Evolutionary conservation across 2,329 filamentous ascomycete species (phyloP).

Genomic region (Hypoxylon sp.): DNA sequence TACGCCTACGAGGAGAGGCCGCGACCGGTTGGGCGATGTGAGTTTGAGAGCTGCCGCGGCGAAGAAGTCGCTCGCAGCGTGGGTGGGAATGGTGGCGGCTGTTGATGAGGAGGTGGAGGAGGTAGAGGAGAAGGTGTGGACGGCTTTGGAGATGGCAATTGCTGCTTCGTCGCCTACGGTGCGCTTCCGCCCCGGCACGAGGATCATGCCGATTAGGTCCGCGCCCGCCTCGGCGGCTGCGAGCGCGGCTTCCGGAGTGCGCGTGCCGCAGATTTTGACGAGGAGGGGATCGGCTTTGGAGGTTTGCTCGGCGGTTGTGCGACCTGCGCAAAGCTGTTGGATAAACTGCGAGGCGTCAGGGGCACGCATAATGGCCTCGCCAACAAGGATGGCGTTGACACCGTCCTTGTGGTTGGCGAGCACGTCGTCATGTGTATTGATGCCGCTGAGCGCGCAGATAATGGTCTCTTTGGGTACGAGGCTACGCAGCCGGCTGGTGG

Average conservation of each 20-base stretch:
- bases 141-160: conserved; percentile 80
- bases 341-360: conserved; percentile 87
- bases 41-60: conserved; percentile 63
- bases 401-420: conserved; percentile 88
- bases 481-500: conserved; percentile 87
- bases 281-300: conserved; percentile 65
- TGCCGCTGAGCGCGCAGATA: conserved; percentile 94
- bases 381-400: conserved; percentile 92
- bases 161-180: conserved; percentile 84
- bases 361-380: conserved; percentile 95
- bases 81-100: conserved; percentile 45
- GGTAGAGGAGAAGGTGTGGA: conserved; percentile 68
- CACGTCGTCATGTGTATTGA: conserved; percentile 89
- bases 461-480: conserved; percentile 88
- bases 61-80: conserved; percentile 77
- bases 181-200: conserved; percentile 85
- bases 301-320: conserved; percentile 53
- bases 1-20: conserved; percentile 89
- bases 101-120: conserved; percentile 52
- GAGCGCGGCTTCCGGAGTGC: conserved; percentile 82
- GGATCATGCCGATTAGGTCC: conserved; percentile 92
- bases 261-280: conserved; percentile 96
- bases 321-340: conserved; percentile 79
- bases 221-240: conserved; percentile 88
- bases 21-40: conserved; percentile 57